Evolutionary conservation across 2,329 filamentous ascomycete genomes (phyloP).

Genomic region (Fusarium sp.): DNA sequence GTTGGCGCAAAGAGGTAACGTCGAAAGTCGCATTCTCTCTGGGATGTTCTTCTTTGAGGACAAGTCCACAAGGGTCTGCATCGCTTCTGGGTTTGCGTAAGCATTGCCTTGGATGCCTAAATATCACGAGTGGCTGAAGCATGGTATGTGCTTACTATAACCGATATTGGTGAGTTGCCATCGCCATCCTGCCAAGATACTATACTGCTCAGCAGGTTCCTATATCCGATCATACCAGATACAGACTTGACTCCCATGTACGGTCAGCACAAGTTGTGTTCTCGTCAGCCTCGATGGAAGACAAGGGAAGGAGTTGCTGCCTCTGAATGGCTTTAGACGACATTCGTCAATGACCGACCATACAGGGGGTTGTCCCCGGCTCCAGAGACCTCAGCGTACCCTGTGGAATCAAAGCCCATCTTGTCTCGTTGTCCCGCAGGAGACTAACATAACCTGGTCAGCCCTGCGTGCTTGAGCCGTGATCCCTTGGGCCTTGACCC

Average conservation of each 20-base stretch:
- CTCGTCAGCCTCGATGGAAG: conserved; percentile 11
- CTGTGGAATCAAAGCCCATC: not conserved
- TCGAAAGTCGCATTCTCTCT: conserved; percentile 19
- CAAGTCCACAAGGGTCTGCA: conserved; percentile 5
- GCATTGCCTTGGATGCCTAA: conserved; percentile 8
- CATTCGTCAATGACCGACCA: not conserved
- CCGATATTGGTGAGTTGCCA: not conserved
- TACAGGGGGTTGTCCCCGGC: conserved; percentile 14
- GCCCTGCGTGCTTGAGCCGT: conserved; percentile 17
- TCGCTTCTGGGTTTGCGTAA: conserved; percentile 11
- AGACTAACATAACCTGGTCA: conserved; percentile 13
- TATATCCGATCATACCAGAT: not conserved
- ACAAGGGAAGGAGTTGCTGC: not conserved
- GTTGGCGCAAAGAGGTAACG: conserved; percentile 1
- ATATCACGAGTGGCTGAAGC: conserved; percentile 2
- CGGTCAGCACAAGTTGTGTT: conserved; percentile 13
- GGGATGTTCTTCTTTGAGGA: conserved; percentile 1
- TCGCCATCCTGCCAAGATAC: conserved; percentile 4
- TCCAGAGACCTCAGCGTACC: not conserved
- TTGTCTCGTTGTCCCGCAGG: conserved; percentile 1
- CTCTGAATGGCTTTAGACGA: not conserved
- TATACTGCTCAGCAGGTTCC: not conserved
- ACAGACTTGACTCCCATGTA: not conserved
- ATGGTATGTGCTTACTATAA: conserved; percentile 20
- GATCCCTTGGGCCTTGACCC: not conserved